Conservation (phyloP, 306 rosid species). For the Corylus heterophylla region DNA sequence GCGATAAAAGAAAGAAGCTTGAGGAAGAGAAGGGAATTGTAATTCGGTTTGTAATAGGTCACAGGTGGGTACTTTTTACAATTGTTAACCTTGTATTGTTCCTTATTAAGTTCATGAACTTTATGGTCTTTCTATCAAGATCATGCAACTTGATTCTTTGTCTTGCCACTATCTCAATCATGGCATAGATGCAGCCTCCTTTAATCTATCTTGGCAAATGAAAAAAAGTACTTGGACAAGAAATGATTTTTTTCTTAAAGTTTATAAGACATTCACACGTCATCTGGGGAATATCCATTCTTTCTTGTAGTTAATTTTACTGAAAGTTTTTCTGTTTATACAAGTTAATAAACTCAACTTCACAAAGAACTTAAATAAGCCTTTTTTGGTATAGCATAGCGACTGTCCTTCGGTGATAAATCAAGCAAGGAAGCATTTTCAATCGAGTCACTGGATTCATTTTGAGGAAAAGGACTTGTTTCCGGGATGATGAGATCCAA, state of each 20-base stretch:
- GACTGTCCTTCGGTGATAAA: not conserved
- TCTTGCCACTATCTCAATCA: not conserved
- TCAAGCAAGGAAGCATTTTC: not conserved
- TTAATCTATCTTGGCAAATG: not conserved
- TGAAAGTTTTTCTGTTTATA: not conserved
- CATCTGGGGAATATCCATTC: not conserved
- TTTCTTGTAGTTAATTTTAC: not conserved
- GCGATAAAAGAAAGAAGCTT: conserved; percentile 53
- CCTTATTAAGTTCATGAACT: not conserved
- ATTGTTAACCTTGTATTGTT: conserved; percentile 5
- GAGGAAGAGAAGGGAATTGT: conserved; percentile 59
- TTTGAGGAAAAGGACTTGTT: not conserved
- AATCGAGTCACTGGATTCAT: not conserved
- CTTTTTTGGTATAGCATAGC: not conserved
- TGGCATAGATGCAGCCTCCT: not conserved
- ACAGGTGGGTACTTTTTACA: conserved; percentile 39
- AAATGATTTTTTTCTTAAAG: not conserved
- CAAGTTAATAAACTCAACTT: not conserved
- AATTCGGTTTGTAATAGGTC: conserved; percentile 61
- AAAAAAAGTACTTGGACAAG: not conserved
- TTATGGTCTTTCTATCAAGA: conserved; percentile 5
- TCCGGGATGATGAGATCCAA: not conserved
- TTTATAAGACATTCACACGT: not conserved
- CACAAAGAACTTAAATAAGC: not conserved
- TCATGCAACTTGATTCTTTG: not conserved